Conservation (phyloP, 148 eudicot species). For the Mesembryanthemum crystallinum region DNA sequence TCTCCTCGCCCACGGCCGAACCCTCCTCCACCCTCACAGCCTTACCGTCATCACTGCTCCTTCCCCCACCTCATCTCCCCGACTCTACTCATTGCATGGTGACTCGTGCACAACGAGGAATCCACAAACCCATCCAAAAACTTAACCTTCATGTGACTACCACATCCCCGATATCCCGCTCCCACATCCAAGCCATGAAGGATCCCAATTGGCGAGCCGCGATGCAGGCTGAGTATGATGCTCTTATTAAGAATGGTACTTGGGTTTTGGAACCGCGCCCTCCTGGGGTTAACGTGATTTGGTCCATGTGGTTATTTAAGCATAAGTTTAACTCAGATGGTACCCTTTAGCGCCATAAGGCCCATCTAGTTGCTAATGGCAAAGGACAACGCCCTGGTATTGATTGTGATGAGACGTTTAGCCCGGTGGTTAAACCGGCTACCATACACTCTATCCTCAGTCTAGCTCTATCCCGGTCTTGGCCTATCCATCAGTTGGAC, state of each 20-base stretch:
- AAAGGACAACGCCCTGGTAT: background rate
- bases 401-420: background rate
- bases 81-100: no score
- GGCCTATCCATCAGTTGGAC: background rate
- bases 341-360: background rate
- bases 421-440: slow-evolving; percentile 27
- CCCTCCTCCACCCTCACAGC: no score
- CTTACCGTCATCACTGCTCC: no score
- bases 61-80: no score
- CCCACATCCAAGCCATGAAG: background rate
- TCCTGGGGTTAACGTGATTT: no score
- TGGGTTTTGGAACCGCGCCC: no score
- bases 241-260: no score
- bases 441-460: background rate
- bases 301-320: no score
- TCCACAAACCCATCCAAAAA: background rate
- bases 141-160: background rate
- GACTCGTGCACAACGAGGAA: background rate
- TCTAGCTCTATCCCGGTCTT: background rate
- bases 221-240: background rate
- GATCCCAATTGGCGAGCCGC: background rate
- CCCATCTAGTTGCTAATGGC: background rate
- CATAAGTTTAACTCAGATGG: background rate
- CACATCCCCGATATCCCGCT: background rate
- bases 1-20: no score